These are phyloP conservation scores for Daldinia eschscholtzii DNA, from an alignment of 2,329 filamentous ascomycete genomes.

Conservation along the genomic window DNA sequence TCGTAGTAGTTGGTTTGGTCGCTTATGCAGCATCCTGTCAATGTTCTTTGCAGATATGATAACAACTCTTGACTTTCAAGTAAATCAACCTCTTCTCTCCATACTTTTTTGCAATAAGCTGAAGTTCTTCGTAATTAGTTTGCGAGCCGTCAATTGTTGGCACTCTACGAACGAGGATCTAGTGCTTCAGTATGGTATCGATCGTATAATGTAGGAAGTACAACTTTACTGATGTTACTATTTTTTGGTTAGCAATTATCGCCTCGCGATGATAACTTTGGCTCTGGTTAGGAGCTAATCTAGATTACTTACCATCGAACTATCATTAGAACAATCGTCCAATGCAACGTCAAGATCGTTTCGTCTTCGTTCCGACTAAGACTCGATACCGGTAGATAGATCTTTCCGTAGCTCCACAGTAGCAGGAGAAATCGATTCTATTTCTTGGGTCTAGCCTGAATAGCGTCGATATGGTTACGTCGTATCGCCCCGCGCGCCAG, in stretches of 20 bases:
- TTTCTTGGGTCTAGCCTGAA: constrained; percentile 8
- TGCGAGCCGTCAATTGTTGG: neutral
- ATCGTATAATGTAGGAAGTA: neutral
- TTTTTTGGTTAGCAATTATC: constrained; percentile 15
- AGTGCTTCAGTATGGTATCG: neutral
- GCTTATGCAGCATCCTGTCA: neutral
- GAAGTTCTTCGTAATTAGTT: neutral
- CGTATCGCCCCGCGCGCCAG: constrained; percentile 20
- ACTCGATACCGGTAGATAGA: neutral
- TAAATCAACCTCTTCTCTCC: neutral
- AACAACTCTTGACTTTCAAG: neutral
- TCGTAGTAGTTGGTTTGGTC: neutral
- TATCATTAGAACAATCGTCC: constrained; percentile 10
- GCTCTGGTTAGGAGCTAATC: constrained; percentile 9
- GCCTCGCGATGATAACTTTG: constrained; percentile 1
- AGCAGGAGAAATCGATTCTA: neutral
- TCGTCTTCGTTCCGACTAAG: constrained; percentile 5
- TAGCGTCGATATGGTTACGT: constrained; percentile 15
- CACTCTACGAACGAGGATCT: neutral
- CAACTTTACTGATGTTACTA: neutral
- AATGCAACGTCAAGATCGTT: constrained; percentile 25
- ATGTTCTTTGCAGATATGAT: neutral
- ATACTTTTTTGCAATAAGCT: neutral
- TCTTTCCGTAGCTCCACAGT: neutral
- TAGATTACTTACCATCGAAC: constrained; percentile 18